Evolutionary conservation across 345 rosid species (phyloP).

Genomic region (Brassica juncea): DNA sequence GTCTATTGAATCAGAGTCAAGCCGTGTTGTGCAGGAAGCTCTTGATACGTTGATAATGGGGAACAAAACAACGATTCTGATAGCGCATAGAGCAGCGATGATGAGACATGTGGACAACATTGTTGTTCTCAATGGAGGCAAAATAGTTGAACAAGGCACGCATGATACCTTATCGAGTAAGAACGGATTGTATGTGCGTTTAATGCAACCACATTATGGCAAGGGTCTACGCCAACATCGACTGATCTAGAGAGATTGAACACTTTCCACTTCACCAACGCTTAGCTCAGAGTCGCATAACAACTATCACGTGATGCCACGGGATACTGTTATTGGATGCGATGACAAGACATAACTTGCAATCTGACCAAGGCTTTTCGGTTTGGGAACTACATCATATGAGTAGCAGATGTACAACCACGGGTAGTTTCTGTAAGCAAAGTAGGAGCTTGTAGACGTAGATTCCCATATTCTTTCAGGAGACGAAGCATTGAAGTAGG

Average conservation of each 20-base stretch:
- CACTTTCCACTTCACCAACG: slow-evolving; percentile 22
- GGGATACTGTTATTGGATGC: slow-evolving; percentile 8
- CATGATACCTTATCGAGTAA: slow-evolving; percentile 82
- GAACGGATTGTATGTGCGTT: slow-evolving; percentile 89
- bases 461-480: slow-evolving; percentile 70
- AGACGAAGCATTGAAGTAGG: slow-evolving; percentile 46
- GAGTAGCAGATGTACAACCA: slow-evolving; percentile 32
- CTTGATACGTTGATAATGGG: slow-evolving; percentile 95
- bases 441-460: slow-evolving; percentile 39
- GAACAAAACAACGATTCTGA: slow-evolving; percentile 93
- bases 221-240: slow-evolving; percentile 95
- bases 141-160: slow-evolving; percentile 93
- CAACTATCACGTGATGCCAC: slow-evolving; percentile 2
- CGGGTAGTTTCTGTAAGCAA: slow-evolving; percentile 40
- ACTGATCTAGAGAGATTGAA: slow-evolving; percentile 45
- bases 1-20: slow-evolving; percentile 93
- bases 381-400: background rate
- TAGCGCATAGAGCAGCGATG: slow-evolving; percentile 99
- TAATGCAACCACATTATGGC: slow-evolving; percentile 98
- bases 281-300: slow-evolving; percentile 20
- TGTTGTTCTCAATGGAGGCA: slow-evolving; percentile 96
- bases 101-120: slow-evolving; percentile 99
- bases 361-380: slow-evolving; percentile 20
- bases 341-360: slow-evolving; percentile 9
- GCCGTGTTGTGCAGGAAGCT: slow-evolving; percentile 98